Base-by-base conservation (phyloP, 352 stramenopile species). In the Phytopythium cucurbitacearum region DNA sequence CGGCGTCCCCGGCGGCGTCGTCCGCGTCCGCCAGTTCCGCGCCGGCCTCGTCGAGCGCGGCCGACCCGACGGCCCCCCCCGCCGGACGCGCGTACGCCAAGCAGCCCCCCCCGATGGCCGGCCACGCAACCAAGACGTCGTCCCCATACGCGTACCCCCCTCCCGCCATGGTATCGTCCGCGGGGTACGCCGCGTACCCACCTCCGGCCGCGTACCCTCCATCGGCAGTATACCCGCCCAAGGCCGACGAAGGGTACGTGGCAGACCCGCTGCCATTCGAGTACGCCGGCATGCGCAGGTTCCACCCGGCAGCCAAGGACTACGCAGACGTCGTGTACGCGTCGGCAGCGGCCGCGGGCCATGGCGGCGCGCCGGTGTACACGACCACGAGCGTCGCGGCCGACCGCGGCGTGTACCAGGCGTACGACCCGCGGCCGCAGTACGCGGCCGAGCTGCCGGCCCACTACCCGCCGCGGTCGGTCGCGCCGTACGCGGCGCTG, bases 261-360 rank as follows among this genome's bases (percentile, higher is more conserved):
- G 77, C 80, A 4, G 80, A 93, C 51, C 82, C 82, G 21, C 59
- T 93, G 3, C 82, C 82, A 0, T 93, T 93, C 54, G 80, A 93
- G 53, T 93, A 93, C 62, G 76, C 54, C 53, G 69, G 69, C 50
- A 73, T 76, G 55, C 79, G 73, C 58, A 73, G 70, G 36, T 60
- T 54, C 42, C 51, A 47, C 3, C 40, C 48, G 36, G 35, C 34
- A 10, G 10, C 15, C 52, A 71, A 73, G 53, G 56, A 65, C 48
- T 13, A 28, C 40, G 40, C 44, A 54, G 35, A 75, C 37, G 34
- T 53, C 32, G 39, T 62, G 33, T 76, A 76, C 49, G 48, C 56
- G 6, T 52, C 60, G 16, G 38, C 60, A 51, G 15, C 62, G 60
- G 39, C 40, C n/a, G 43, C 48, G 8, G 40, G 16, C 35, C 36